phyloP scores from a whole-genome alignment of 805 yeast species.

The Metschnikowia vanudenii region DNA sequence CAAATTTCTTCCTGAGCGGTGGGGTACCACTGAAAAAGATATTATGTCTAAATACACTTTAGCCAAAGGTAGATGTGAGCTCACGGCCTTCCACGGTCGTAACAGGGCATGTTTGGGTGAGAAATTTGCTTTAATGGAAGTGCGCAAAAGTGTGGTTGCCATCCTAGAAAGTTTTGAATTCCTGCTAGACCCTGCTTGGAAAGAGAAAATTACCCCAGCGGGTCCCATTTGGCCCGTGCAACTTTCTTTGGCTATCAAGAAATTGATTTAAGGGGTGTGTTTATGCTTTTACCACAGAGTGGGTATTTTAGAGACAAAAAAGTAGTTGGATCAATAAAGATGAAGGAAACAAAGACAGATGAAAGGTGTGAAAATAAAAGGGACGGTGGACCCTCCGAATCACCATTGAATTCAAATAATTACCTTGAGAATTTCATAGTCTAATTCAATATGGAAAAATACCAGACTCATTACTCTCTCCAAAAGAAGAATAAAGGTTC shows the following conservation, averaged over 20 bases:
- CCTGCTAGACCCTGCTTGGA: conserved; percentile 43
- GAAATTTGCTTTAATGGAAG: conserved; percentile 50
- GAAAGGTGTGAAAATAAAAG: too few relatives aligned
- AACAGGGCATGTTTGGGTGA: conserved; percentile 62
- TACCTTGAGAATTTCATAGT: too few relatives aligned
- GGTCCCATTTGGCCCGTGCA: conserved; percentile 55
- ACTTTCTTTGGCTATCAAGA: conserved; percentile 20
- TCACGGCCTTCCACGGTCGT: conserved; percentile 60
- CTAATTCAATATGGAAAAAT: too few relatives aligned
- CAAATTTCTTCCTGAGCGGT: conserved; percentile 46
- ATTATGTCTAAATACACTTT: conserved; percentile 39
- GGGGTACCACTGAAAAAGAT: conserved; percentile 46
- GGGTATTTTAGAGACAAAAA: too few relatives aligned
- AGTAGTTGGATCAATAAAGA: too few relatives aligned
- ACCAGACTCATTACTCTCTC: too few relatives aligned
- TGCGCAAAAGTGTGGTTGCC: conserved; percentile 37
- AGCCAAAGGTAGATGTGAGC: conserved; percentile 44
- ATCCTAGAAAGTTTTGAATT: conserved; percentile 39
- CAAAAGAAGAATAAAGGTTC: too few relatives aligned
- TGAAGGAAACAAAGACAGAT: too few relatives aligned
- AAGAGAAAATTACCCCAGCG: conserved; percentile 51
- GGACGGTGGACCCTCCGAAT: too few relatives aligned
- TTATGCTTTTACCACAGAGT: too few relatives aligned
- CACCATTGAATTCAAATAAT: too few relatives aligned
- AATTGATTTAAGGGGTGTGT: neutral